These are phyloP conservation scores for Blastobotrys buckinghamii DNA, from an alignment of 1,139 yeast genomes.

Conservation along the genomic window DNA sequence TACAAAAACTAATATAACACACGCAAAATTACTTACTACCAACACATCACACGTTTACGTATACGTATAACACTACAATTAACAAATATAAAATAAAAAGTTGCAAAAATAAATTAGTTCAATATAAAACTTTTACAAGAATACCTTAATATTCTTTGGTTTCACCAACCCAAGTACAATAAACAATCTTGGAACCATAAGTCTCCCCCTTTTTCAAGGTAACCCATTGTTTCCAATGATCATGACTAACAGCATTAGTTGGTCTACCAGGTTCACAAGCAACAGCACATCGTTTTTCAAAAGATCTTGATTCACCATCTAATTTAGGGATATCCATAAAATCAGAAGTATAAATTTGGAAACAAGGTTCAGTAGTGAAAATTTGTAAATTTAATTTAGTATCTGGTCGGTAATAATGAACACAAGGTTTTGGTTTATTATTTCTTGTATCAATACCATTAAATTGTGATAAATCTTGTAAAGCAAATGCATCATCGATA, in stretches of 20 bases:
- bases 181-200: slow-evolving; percentile 50
- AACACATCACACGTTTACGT: too few species aligned
- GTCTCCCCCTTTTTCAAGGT: slow-evolving; percentile 46
- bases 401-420: slow-evolving; percentile 46
- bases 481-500: slow-evolving; percentile 51
- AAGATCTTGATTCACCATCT: slow-evolving; percentile 33
- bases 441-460: slow-evolving; percentile 40
- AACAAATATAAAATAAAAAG: background rate
- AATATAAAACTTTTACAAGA: background rate
- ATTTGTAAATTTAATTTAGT: slow-evolving; percentile 42
- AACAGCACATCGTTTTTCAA: slow-evolving; percentile 49
- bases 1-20: too few species aligned
- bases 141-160: slow-evolving; percentile 12
- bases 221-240: slow-evolving; percentile 48
- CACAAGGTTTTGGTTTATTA: slow-evolving; percentile 35
- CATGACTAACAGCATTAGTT: slow-evolving; percentile 48
- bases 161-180: slow-evolving; percentile 27
- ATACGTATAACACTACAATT: too few species aligned
- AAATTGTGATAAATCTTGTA: slow-evolving; percentile 29
- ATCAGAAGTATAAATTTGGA: slow-evolving; percentile 65
- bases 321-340: slow-evolving; percentile 36
- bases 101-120: background rate
- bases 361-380: slow-evolving; percentile 59
- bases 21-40: too few species aligned
- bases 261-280: slow-evolving; percentile 61